Evolutionary conservation across 108 stramenopile species (phyloP), one percentile per base, ranked within the genome.

Genomic region (Nannochloropsis gaditana): DNA sequence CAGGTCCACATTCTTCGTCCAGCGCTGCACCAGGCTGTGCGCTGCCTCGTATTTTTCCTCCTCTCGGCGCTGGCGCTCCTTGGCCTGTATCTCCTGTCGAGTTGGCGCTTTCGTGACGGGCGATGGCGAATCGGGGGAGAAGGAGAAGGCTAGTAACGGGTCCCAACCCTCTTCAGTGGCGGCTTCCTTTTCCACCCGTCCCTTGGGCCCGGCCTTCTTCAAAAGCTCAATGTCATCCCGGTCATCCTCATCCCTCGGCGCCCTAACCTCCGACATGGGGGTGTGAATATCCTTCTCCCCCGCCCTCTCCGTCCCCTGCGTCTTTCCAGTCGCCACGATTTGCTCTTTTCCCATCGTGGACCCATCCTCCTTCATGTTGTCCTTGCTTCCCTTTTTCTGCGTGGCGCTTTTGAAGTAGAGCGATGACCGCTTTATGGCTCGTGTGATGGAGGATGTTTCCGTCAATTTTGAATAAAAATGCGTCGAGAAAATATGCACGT

Each of bases 1-100:
- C 11, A 98, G 91, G 86, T 96, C 91, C 43, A 96, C 93, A 73
- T 93, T 93, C 82, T 91, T 88, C 17, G 92, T 91, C 93, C 93
- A 93, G 45, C 85, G 81, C 84, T 90, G 83, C 43, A 93, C 91
- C 45, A 80, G 79, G 21, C 31, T 45, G 79, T 91, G 89, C 41
- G 89, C 90, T 79, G 43, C 80, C 45, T 86, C 42, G 43, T 21
- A 21, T 9, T 11, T 80, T 9, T 84, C 43, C n/a, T 43, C n/a
- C 17, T 21, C 21, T 15, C n/a, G 31, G 31, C n/a, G 83, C 15
- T 31, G 41, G 10, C 5, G 79, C 8, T 50, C 41, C n/a, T 42
- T 81, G 17, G 43, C 31, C 44, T 21, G 43, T 15, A 11, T 43
- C 44, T 80, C 17, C 5, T 41, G 17, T 10, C 11, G 11, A 15